Percentiles rank a stretch among this genome's conserved stretches.
These are phyloP conservation scores for Phialocephala sp. DNA, from an alignment of 2,329 filamentous ascomycete genomes.

Conservation along the genomic window DNA sequence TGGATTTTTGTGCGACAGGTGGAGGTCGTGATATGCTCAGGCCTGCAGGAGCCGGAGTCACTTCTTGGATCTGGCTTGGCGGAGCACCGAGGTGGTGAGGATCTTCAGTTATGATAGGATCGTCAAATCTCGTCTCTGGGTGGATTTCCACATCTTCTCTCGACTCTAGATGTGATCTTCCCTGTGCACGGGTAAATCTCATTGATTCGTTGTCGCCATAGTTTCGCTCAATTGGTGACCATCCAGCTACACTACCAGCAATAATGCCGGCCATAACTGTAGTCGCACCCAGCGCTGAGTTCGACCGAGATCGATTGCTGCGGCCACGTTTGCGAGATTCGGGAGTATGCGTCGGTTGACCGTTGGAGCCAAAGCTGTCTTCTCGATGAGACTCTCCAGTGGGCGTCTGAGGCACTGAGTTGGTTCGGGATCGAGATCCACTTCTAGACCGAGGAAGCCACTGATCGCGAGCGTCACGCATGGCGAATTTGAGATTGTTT, in stretches of 20 bases:
- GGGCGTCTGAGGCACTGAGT: slow-evolving; percentile 71
- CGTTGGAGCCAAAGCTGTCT: slow-evolving; percentile 53
- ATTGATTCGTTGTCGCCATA: slow-evolving; percentile 38
- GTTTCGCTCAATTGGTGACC: slow-evolving; percentile 74
- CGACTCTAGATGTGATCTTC: slow-evolving; percentile 47
- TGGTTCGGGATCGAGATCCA: slow-evolving; percentile 67
- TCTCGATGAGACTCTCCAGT: slow-evolving; percentile 55
- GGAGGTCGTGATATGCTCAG: slow-evolving; percentile 11
- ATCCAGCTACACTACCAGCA: slow-evolving; percentile 76
- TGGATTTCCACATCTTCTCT: slow-evolving; percentile 53
- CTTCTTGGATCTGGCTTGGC: slow-evolving; percentile 40
- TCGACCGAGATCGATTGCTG: slow-evolving; percentile 66
- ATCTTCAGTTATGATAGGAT: slow-evolving; percentile 52
- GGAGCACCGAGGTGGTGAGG: slow-evolving; percentile 39
- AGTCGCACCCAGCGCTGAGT: slow-evolving; percentile 75
- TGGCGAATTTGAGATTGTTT: slow-evolving; percentile 80
- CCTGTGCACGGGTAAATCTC: slow-evolving; percentile 39
- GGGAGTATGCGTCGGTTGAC: slow-evolving; percentile 51
- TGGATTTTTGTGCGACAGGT: slow-evolving; percentile 16
- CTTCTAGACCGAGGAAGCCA: slow-evolving; percentile 67
- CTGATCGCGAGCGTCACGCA: slow-evolving; percentile 75
- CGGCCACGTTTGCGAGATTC: slow-evolving; percentile 69
- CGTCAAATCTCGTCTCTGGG: slow-evolving; percentile 53
- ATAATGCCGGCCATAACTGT: slow-evolving; percentile 86
- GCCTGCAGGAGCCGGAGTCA: slow-evolving; percentile 29